Percentiles rank a stretch among this genome's conserved stretches.
Evolutionary conservation across 2,329 filamentous ascomycete genomes (phyloP).

Genomic region (Alternaria brassicae): DNA sequence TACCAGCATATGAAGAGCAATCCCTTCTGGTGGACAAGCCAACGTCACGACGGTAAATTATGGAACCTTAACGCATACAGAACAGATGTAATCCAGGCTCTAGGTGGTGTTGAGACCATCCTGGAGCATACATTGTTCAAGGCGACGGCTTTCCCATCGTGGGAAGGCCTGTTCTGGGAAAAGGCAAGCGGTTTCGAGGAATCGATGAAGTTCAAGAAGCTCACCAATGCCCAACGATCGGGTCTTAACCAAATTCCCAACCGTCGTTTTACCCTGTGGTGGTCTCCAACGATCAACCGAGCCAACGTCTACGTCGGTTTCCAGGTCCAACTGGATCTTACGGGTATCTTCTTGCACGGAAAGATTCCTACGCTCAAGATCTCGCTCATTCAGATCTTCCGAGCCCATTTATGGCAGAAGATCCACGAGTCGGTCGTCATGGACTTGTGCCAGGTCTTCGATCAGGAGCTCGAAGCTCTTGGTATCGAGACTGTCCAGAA

Average conservation of each 20-base stretch:
- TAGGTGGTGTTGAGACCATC: constrained; percentile 97
- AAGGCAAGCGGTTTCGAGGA: constrained; percentile 59
- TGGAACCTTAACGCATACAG: constrained; percentile 97
- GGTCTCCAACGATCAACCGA: constrained; percentile 88
- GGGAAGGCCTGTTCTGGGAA: constrained; percentile 96
- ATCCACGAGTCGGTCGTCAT: constrained; percentile 99
- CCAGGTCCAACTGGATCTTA: constrained; percentile 96
- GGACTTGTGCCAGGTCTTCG: constrained; percentile 98
- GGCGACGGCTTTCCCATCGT: constrained; percentile 93
- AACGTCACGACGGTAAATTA: constrained; percentile 94
- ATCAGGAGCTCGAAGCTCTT: constrained; percentile 93
- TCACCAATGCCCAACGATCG: constrained; percentile 95
- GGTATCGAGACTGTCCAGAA: constrained; percentile 98
- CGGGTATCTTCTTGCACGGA: constrained; percentile 97
- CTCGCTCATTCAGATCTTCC: constrained; percentile 98
- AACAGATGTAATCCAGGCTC: constrained; percentile 94
- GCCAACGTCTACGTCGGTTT: constrained; percentile 99
- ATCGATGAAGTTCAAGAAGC: constrained; percentile 97
- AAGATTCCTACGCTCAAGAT: constrained; percentile 99
- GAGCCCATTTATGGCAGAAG: constrained; percentile 99
- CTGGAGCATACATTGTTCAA: constrained; percentile 97
- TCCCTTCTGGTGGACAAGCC: constrained; percentile 99
- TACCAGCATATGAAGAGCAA: constrained; percentile 99
- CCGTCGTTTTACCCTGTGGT: constrained; percentile 97
- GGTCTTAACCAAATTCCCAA: constrained; percentile 99